Evolutionary conservation across 768 basidiomycete genomes (phyloP), one percentile per base, ranked within the genome.

Genomic region (Dioszegia crocea): DNA sequence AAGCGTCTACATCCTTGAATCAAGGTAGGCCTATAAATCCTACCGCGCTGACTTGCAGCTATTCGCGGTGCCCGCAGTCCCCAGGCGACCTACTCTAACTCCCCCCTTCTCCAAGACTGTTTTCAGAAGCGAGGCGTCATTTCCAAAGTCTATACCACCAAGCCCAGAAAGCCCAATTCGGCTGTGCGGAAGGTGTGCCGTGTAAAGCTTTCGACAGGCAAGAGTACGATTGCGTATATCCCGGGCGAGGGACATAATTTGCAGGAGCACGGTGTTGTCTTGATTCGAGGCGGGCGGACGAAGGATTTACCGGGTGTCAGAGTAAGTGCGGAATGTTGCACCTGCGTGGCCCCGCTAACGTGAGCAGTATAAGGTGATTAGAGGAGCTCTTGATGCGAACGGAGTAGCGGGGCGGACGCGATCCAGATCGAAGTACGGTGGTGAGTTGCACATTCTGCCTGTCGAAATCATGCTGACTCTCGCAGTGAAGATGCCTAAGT

Each of bases 251-350:
- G 96, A 0, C 94, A 98, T 76, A 97, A 96, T 73, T 77, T 98
- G 70, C 96, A 98, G 79, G 96, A 98, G 76, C 96, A 99, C 71
- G 88, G 87, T 77, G 94, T 98, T 3, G 92, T 98, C 1, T 77
- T 97, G 43, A 84, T 98, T n/a, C 81, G 93, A 68, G 96, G 96
- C 4, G 96, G 96, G 14, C 84, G 91, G 79, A 87, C 91, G 1
- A 93, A 97, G 80, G 96, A 99, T 86, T 82, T 98, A 76, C 94
- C 94, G 36, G 93, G 96, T 83, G 89, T 97, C 27, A 85, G 89
- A 54, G 96, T 96, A 66, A 51, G 84, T 63, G n/a, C n/a, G n/a
- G n/a, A n/a, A n/a, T n/a, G n/a, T n/a, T n/a, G n/a, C n/a, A n/a
- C n/a, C n/a, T n/a, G n/a, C n/a, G n/a, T n/a, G n/a, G n/a, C n/a